Conservation (phyloP, 441 rosid species). For the Monsonia emarginata region DNA sequence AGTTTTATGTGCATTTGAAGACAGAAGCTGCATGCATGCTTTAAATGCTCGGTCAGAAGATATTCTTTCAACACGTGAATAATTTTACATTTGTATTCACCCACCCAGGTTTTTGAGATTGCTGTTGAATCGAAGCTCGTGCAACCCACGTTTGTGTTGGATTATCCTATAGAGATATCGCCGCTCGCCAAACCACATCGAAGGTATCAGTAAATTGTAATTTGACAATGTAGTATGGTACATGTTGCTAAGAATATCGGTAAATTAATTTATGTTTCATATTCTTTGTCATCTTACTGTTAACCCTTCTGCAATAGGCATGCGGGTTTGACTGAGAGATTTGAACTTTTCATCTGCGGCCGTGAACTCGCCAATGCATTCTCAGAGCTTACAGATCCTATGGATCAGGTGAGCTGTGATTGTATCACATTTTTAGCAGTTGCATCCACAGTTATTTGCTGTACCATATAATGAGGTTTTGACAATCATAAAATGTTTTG, state of each 20-base stretch:
- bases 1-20: not conserved
- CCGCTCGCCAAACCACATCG: slow-evolving; percentile 91
- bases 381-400: slow-evolving; percentile 85
- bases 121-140: slow-evolving; percentile 76
- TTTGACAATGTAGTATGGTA: slow-evolving; percentile 14
- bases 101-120: slow-evolving; percentile 70
- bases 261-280: not conserved
- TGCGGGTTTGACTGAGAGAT: slow-evolving; percentile 76
- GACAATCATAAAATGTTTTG: not conserved
- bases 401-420: slow-evolving; percentile 57
- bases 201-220: slow-evolving; percentile 37
- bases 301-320: slow-evolving; percentile 27
- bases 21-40: not conserved
- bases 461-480: too few relatives aligned
- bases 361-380: slow-evolving; percentile 95
- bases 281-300: slow-evolving; percentile 7
- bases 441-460: too few relatives aligned
- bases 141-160: slow-evolving; percentile 91
- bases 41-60: not conserved
- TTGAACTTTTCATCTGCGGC: slow-evolving; percentile 87
- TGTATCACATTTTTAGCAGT: too few relatives aligned
- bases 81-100: slow-evolving; percentile 8
- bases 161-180: slow-evolving; percentile 89
- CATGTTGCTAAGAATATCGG: not conserved
- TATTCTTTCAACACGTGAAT: not conserved